phyloP scores from a whole-genome alignment of 306 rosid species.

The Trifolium fragiferum region DNA sequence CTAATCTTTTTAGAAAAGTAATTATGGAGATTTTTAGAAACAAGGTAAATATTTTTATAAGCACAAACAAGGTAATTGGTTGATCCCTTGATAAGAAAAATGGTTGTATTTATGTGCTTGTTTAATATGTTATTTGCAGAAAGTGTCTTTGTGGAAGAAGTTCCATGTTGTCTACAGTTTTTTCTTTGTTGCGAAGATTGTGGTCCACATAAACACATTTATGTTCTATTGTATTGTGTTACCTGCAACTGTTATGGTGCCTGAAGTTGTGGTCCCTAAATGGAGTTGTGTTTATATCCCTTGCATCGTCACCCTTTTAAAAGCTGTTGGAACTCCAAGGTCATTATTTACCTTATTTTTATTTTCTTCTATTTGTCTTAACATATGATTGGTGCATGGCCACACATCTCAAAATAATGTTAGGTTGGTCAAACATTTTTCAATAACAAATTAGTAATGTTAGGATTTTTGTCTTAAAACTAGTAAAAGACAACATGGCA shows the following conservation, averaged over 20 bases:
- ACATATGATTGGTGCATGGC: no score
- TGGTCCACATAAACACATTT: constrained; percentile 81
- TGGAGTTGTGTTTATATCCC: constrained; percentile 90
- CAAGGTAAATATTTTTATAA: no score
- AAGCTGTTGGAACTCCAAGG: constrained; percentile 88
- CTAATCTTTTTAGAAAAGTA: constrained; percentile 87
- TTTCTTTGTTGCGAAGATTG: constrained; percentile 81
- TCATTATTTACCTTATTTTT: constrained; percentile 28
- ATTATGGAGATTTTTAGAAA: constrained; percentile 63
- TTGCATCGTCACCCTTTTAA: constrained; percentile 70
- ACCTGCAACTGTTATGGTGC: constrained; percentile 79
- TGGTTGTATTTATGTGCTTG: neutral
- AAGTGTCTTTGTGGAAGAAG: constrained; percentile 78
- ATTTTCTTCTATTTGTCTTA: neutral
- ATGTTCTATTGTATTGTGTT: constrained; percentile 73
- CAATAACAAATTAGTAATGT: no score
- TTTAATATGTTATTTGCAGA: constrained; percentile 54
- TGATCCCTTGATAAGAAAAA: neutral
- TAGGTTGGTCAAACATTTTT: no score
- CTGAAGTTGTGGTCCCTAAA: constrained; percentile 76
- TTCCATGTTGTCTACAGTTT: constrained; percentile 78
- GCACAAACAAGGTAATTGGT: constrained; percentile 65
- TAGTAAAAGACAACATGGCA: no score
- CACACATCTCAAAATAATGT: no score
- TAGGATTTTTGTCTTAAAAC: no score